Base-by-base conservation (phyloP, 2,329 filamentous ascomycete genomes). In the Xylariaceae sp. region DNA sequence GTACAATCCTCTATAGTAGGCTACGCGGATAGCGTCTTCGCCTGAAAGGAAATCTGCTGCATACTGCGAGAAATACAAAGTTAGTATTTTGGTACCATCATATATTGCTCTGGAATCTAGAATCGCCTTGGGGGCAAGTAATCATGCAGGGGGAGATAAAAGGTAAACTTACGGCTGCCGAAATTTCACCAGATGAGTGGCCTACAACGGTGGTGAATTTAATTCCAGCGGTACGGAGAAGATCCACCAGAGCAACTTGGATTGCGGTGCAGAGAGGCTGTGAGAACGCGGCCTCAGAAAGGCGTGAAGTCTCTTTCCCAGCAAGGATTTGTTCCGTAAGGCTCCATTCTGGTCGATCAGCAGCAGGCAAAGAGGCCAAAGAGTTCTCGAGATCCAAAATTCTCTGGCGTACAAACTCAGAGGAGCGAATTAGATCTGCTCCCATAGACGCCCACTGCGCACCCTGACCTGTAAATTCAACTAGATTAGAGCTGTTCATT, bases 1-100 rank as follows among this genome's bases (percentile, higher is more conserved):
- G 41, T 67, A 64, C 9, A 72, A 59, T 0, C 78, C 77, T 0
- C 79, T 73, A 45, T 75, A 76, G 57, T 78, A 81, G 0, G 78
- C 76, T 15, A 74, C 67, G 0, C 62, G 61, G 3, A 81, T 76
- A 3, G 78, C 77, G 9, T 77, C 73, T 1, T 61, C 42, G 1
- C 67, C 68, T 0, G 67, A 67, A 2, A 83, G 47, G 15, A 72
- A 66, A 0, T 78, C 78, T 0, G 77, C 73, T 0, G 78, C 77
- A 56, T 80, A 82, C n/a, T n/a, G n/a, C n/a, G n/a, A n/a, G n/a
- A n/a, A n/a, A n/a, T n/a, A n/a, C n/a, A n/a, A n/a, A n/a, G n/a
- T n/a, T n/a, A n/a, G n/a, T n/a, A n/a, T n/a, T n/a, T n/a, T n/a
- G n/a, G n/a, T n/a, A n/a, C n/a, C n/a, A n/a, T n/a, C n/a, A n/a